Evolutionary conservation across 148 eudicot species (phyloP), one percentile per base, ranked within the genome.

Genomic region (Rhododendron ferrugineum): DNA sequence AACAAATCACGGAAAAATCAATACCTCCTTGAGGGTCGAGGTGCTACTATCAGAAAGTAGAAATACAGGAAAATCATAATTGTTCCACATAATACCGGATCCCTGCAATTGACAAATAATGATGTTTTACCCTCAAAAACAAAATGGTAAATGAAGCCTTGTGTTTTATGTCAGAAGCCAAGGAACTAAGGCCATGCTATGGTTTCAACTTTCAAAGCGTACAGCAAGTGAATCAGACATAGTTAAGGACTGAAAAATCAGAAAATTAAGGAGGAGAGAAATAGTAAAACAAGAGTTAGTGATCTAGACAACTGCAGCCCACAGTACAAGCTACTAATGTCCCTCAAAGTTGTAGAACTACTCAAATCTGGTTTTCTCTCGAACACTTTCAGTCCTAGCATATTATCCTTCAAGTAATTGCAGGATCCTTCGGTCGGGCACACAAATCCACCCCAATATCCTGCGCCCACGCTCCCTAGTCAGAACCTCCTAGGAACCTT

Each of bases 21-120:
- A 72, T 88, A 97, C 99, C 98, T 95, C 89, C 83, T 89, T 86
- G 89, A 97, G 84, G 68, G 86, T 80, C 62, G 79, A 89, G 47
- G 93, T 92, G 86, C 92, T 89, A 81, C 90, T 88, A 58, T 90
- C 82, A 15, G 94, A 91, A 75, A 97, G 92, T 84, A 97, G 88
- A 86, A 94, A 93, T 20, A 97, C 94, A 36, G 99, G 98, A 86
- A 95, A 97, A 89, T 92, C 85, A 85, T 93, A 93, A n/a, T 89
- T 80, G 37, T 90, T 89, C 94, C 95, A 91, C 95, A 95, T 92
- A 79, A 91, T 89, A 82, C 96, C 98, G 86, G 96, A 95, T 84
- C 99, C 99, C 99, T 97, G 92, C 89, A 90, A 86, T 85, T 77
- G 84, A 3, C 79, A 87, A 83, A 28, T 70, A 75, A 72, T 22